Evolutionary conservation across 2,329 filamentous ascomycete species (phyloP).

Genomic region (Phoma herbarum): DNA sequence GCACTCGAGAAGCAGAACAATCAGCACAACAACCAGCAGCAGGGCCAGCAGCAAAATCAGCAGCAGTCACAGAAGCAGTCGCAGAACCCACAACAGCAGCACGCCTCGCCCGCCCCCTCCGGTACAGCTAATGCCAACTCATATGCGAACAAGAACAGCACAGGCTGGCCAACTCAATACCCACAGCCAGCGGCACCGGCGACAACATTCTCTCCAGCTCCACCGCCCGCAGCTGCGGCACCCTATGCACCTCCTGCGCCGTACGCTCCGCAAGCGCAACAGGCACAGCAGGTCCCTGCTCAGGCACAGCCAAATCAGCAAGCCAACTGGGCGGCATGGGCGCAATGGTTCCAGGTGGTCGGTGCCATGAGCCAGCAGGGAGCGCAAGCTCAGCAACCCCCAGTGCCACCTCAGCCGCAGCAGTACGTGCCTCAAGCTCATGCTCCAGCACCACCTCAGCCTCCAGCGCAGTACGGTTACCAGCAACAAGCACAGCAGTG

Average conservation of each 20-base stretch:
- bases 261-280: constrained; percentile 22
- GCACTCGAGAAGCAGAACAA: constrained; percentile 27
- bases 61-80: constrained; percentile 22
- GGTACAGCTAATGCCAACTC: constrained; percentile 31
- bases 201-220: constrained; percentile 24
- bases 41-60: constrained; percentile 22
- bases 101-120: constrained; percentile 32
- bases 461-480: constrained; percentile 36
- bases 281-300: constrained; percentile 24
- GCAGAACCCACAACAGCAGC: constrained; percentile 19
- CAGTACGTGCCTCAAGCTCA: constrained; percentile 28
- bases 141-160: constrained; percentile 33
- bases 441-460: constrained; percentile 31
- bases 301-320: constrained; percentile 29
- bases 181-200: constrained; percentile 33
- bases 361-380: constrained; percentile 37
- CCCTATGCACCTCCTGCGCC: constrained; percentile 28
- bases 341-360: constrained; percentile 40
- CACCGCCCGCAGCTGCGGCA: constrained; percentile 28
- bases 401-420: constrained; percentile 26
- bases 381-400: constrained; percentile 30
- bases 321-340: constrained; percentile 41
- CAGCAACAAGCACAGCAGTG: constrained; percentile 38
- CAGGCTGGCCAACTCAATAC: constrained; percentile 33
- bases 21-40: constrained; percentile 21